These are phyloP conservation scores for Heliamphora pulchella DNA, from an alignment of 179 eudicot genomes.

Conservation along the genomic window DNA sequence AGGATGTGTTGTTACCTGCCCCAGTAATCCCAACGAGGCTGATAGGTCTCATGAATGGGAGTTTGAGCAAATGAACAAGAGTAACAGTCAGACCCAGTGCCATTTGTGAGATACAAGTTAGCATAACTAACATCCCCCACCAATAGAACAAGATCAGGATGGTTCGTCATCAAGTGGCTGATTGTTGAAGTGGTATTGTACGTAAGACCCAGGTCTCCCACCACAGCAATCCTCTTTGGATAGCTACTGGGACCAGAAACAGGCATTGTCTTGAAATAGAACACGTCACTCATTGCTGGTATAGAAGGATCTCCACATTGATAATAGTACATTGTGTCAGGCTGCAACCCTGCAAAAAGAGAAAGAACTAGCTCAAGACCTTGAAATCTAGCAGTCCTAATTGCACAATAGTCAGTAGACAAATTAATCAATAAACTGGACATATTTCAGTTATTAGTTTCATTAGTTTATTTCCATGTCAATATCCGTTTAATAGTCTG, in stretches of 20 bases:
- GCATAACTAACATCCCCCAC: constrained; percentile 83
- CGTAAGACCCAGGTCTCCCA: constrained; percentile 84
- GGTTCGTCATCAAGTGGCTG: constrained; percentile 53
- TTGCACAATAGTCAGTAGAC: neutral
- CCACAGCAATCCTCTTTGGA: constrained; percentile 59
- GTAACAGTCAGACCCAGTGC: constrained; percentile 85
- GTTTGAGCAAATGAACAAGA: constrained; percentile 67
- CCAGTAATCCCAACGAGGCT: constrained; percentile 98
- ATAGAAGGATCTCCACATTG: constrained; percentile 75
- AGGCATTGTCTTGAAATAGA: constrained; percentile 72
- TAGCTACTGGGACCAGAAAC: constrained; percentile 46
- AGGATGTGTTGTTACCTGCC: constrained; percentile 44
- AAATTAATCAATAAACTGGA: no score
- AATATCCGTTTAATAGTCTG: no score
- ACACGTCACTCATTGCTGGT: constrained; percentile 49
- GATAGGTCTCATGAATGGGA: constrained; percentile 85
- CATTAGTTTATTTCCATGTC: no score
- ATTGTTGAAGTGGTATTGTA: constrained; percentile 67
- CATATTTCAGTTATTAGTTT: no score
- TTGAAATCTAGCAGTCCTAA: neutral
- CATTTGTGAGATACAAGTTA: constrained; percentile 73
- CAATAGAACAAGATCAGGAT: constrained; percentile 67
- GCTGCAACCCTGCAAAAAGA: constrained; percentile 47
- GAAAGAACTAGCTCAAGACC: neutral
- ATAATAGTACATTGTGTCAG: constrained; percentile 55